Conservation (phyloP, 1,284 basidiomycete genomes). For the Marasmius sp. region DNA sequence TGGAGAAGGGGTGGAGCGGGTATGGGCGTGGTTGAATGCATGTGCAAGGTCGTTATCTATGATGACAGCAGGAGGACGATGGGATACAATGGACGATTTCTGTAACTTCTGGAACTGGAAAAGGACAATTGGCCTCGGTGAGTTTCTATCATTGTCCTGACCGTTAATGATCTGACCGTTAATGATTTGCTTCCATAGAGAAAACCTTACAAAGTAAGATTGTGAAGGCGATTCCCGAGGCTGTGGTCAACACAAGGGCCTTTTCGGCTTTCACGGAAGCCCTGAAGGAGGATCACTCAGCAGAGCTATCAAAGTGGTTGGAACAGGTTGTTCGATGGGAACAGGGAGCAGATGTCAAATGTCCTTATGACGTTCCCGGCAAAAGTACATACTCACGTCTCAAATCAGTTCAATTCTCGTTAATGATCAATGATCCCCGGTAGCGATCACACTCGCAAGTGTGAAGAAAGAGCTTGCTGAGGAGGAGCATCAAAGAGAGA, state of each 20-base stretch:
- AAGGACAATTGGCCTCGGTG: no score
- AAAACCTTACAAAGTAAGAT: not conserved
- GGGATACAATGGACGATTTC: constrained; percentile 30
- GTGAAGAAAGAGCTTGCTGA: not conserved
- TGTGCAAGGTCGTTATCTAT: no score
- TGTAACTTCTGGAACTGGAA: constrained; percentile 26
- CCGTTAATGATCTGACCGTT: no score
- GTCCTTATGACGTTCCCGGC: not conserved
- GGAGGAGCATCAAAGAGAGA: not conserved
- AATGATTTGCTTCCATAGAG: no score
- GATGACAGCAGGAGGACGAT: constrained; percentile 29
- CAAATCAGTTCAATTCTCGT: not conserved
- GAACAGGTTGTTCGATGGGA: not conserved
- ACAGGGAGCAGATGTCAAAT: not conserved
- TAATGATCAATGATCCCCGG: not conserved
- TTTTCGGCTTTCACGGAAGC: not conserved
- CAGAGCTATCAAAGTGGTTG: no score
- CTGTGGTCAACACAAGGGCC: not conserved
- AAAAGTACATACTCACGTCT: not conserved
- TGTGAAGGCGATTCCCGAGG: not conserved
- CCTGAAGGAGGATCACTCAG: not conserved
- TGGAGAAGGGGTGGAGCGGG: constrained; percentile 27
- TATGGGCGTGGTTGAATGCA: constrained; percentile 27
- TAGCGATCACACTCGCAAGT: not conserved
- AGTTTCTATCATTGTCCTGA: no score